phyloP scores from a whole-genome alignment of 208 protist genomes.

The Acanthamoeba rhysodes region DNA sequence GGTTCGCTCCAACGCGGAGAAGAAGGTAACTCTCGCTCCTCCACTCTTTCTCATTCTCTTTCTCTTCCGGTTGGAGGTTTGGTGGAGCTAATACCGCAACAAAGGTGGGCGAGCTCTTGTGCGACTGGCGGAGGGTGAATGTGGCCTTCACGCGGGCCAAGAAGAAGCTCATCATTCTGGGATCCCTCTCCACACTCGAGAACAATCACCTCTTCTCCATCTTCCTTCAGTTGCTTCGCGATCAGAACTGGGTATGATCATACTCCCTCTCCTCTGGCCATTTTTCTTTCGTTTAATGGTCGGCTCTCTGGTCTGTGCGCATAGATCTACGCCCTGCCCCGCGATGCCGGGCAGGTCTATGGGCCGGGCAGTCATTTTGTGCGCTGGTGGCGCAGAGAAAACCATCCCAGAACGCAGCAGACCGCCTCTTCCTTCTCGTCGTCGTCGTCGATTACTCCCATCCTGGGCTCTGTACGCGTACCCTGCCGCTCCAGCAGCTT shows the following conservation, averaged over 20 bases:
- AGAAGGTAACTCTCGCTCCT: constrained; percentile 55
- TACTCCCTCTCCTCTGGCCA: background rate
- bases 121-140: constrained; percentile 94
- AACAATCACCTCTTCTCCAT: constrained; percentile 70
- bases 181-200: constrained; percentile 74
- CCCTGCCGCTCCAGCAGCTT: background rate
- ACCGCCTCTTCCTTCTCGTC: background rate
- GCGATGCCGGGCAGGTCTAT: constrained; percentile 27
- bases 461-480: background rate
- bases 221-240: constrained; percentile 46
- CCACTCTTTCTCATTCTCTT: constrained; percentile 73
- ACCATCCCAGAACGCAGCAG: background rate
- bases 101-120: constrained; percentile 90
- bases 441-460: background rate
- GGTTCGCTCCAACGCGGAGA: constrained; percentile 87
- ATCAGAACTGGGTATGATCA: constrained; percentile 61
- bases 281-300: background rate
- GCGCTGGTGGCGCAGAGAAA: constrained; percentile 26
- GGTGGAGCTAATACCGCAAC: no score
- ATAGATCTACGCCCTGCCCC: constrained; percentile 33
- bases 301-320: background rate
- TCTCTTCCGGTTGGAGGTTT: constrained; percentile 13
- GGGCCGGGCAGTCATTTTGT: constrained; percentile 16
- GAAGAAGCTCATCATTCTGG: constrained; percentile 93
- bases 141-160: constrained; percentile 95